phyloP scores from a whole-genome alignment of 495 filamentous ascomycete species.

The Monascus purpureus region DNA sequence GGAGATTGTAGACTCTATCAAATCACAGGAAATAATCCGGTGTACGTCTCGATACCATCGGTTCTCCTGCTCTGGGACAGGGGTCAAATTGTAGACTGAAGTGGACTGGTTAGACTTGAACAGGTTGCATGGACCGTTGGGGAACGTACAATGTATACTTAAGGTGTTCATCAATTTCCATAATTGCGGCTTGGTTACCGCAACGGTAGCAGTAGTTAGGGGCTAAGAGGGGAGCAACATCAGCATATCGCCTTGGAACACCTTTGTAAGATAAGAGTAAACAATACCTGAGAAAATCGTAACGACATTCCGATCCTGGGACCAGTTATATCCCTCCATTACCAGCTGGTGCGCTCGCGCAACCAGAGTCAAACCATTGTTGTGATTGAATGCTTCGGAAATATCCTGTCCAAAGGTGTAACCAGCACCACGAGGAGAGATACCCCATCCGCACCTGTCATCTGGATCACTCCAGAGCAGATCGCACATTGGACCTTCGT shows the following conservation, averaged over 20 bases:
- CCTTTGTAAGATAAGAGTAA: too few relatives aligned
- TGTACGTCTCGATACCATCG: conserved; percentile 95
- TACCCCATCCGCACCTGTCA: conserved; percentile 97
- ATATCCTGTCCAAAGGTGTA: conserved; percentile 99
- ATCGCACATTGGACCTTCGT: conserved; percentile 98
- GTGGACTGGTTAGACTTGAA: neutral
- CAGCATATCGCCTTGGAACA: neutral
- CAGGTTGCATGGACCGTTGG: neutral
- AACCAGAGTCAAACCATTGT: conserved; percentile 93
- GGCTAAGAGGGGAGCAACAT: conserved; percentile 33
- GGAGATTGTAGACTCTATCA: conserved; percentile 21
- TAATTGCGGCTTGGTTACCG: conserved; percentile 97
- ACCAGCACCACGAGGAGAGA: conserved; percentile 89
- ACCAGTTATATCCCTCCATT: conserved; percentile 99
- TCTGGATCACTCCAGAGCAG: conserved; percentile 96
- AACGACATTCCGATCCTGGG: conserved; percentile 88
- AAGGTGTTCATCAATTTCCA: conserved; percentile 99
- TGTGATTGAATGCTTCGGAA: conserved; percentile 98
- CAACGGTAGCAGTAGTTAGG: conserved; percentile 98
- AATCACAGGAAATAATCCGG: conserved; percentile 95
- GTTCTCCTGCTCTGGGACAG: conserved; percentile 91
- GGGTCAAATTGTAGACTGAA: conserved; percentile 96
- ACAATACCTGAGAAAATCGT: conserved; percentile 91
- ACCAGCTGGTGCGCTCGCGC: conserved; percentile 91
- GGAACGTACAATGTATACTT: conserved; percentile 98